phyloP scores from a whole-genome alignment of 306 rosid genomes.

The Gastrolobium villosum region DNA sequence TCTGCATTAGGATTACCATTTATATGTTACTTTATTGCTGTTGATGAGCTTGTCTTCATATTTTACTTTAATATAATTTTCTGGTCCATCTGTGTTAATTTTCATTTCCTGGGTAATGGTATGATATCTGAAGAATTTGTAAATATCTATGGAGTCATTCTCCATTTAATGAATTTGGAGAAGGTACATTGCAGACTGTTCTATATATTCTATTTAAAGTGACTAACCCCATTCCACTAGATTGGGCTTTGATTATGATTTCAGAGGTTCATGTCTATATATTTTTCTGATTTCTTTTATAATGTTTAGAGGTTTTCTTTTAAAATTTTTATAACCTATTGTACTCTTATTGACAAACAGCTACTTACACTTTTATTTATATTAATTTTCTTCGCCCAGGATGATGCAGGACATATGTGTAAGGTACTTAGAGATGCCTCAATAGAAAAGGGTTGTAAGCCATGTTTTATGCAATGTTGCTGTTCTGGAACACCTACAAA shows the following conservation, averaged over 20 bases:
- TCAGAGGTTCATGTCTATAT: constrained; percentile 7
- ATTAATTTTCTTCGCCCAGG: constrained; percentile 56
- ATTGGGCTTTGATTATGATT: constrained; percentile 32
- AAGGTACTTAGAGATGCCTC: constrained; percentile 65
- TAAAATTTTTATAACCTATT: constrained; percentile 2
- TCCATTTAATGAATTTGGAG: constrained; percentile 30
- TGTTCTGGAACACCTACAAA: constrained; percentile 56
- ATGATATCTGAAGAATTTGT: constrained; percentile 36
- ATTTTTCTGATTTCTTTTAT: constrained; percentile 17
- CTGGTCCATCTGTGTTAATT: neutral
- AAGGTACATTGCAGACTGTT: neutral
- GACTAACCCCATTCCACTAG: neutral
- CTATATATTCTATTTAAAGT: constrained; percentile 34
- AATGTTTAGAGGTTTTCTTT: constrained; percentile 15
- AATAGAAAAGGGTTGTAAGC: constrained; percentile 52
- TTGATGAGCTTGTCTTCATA: too few relatives aligned
- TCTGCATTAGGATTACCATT: too few relatives aligned
- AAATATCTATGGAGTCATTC: neutral
- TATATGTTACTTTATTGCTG: too few relatives aligned
- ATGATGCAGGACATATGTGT: constrained; percentile 82
- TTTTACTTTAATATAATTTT: too few relatives aligned
- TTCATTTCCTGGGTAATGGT: constrained; percentile 23
- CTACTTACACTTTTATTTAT: constrained; percentile 18
- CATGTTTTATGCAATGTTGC: constrained; percentile 57
- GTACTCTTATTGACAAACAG: constrained; percentile 19